phyloP scores from a whole-genome alignment of 176 grass and related monocot species.

The Triticum aestivum region DNA sequence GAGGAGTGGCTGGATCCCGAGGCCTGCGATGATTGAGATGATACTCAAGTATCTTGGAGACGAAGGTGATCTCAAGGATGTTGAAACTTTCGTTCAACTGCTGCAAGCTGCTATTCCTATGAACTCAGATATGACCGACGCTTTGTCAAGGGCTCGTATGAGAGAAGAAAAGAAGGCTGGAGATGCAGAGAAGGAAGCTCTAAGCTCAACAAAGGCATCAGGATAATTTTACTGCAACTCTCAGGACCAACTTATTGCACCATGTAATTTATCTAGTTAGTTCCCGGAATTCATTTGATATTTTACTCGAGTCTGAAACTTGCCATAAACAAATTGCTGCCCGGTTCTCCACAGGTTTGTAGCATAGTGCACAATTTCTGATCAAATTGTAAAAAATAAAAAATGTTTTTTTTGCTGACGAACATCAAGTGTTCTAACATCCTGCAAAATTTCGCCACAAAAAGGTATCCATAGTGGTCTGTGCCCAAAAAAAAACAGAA shows the following conservation, averaged over 20 bases:
- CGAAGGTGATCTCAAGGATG: conserved; percentile 50
- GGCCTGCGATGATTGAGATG: conserved; percentile 44
- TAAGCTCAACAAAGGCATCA: conserved; percentile 8
- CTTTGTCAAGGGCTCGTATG: conserved; percentile 45
- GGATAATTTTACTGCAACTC: neutral
- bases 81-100: conserved; percentile 59
- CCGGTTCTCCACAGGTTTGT: neutral
- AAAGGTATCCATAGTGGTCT: too few species aligned
- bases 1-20: conserved; percentile 55
- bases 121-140: conserved; percentile 57
- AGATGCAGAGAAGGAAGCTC: conserved; percentile 32
- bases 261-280: neutral
- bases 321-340: neutral
- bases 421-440: too few species aligned
- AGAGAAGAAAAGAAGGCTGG: conserved; percentile 50
- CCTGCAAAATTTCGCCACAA: too few species aligned
- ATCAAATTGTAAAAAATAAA: too few species aligned
- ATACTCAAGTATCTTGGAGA: conserved; percentile 64
- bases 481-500: too few species aligned
- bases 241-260: neutral
- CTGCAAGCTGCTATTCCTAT: conserved; percentile 60
- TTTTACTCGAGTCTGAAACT: neutral
- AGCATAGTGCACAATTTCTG: neutral
- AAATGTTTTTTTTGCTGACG: too few species aligned
- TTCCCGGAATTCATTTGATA: neutral